phyloP scores from a whole-genome alignment of 306 rosid genomes.

The Glycine latifolia region DNA sequence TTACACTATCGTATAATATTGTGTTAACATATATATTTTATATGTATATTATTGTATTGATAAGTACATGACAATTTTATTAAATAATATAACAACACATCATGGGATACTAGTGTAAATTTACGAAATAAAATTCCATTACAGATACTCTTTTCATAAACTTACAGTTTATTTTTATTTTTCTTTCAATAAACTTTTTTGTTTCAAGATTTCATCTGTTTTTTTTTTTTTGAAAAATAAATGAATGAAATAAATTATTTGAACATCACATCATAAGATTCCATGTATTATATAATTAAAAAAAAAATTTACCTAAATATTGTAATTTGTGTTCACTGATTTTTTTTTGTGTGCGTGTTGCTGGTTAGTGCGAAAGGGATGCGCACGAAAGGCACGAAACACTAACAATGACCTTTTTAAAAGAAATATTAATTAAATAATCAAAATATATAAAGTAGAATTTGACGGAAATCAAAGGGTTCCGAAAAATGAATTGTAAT shows the following conservation, averaged over 20 bases:
- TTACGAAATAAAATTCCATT: too few relatives aligned
- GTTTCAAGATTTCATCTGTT: background rate
- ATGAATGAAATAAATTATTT: background rate
- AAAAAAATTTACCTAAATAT: background rate
- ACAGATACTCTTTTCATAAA: background rate
- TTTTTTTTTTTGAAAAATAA: background rate
- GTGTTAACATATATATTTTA: too few relatives aligned
- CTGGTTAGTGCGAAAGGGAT: background rate
- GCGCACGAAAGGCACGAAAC: background rate
- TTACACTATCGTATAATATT: too few relatives aligned
- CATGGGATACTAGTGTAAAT: too few relatives aligned
- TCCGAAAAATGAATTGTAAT: background rate
- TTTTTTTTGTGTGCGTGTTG: background rate
- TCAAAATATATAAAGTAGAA: background rate
- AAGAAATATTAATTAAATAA: background rate
- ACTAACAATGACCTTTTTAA: background rate
- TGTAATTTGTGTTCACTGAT: background rate
- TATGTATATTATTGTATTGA: too few relatives aligned
- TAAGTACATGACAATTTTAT: too few relatives aligned
- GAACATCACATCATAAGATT: background rate
- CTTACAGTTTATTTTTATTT: background rate
- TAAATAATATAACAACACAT: too few relatives aligned
- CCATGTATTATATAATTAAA: background rate
- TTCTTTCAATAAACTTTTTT: background rate
- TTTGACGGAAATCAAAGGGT: background rate